Conservation (phyloP, 106 monocot genomes). For the Allium sativum region DNA sequence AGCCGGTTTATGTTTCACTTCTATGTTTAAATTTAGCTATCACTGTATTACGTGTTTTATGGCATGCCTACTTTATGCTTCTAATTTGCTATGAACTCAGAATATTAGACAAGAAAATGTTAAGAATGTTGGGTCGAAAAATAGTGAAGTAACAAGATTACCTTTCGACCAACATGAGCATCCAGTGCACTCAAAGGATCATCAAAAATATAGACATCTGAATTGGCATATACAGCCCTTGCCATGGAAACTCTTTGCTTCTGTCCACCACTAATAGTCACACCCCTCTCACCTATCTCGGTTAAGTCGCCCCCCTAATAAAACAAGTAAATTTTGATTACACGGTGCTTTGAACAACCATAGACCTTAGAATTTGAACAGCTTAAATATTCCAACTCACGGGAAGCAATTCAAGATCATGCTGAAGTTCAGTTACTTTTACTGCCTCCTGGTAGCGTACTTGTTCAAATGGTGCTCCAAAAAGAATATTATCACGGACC, state of each 20-base stretch:
- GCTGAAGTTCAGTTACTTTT: slow-evolving; percentile 68
- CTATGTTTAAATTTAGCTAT: no score
- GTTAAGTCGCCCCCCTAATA: slow-evolving; percentile 93
- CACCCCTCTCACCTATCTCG: slow-evolving; percentile 99
- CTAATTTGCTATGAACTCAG: no score
- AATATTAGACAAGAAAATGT: no score
- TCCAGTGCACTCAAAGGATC: slow-evolving; percentile 98
- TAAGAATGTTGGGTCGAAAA: not conserved
- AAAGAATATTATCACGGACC: slow-evolving; percentile 95
- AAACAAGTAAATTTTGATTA: slow-evolving; percentile 5
- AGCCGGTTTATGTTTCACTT: no score
- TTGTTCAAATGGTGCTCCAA: slow-evolving; percentile 78
- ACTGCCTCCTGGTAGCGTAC: slow-evolving; percentile 58
- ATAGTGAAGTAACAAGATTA: slow-evolving; percentile 11
- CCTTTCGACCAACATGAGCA: slow-evolving; percentile 99
- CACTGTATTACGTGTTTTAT: no score
- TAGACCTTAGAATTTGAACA: not conserved
- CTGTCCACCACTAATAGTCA: slow-evolving; percentile 98
- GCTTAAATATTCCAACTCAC: slow-evolving; percentile 30
- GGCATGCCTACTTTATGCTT: no score
- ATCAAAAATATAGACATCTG: slow-evolving; percentile 99
- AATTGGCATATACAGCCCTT: slow-evolving; percentile 92
- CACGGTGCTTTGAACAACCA: not conserved
- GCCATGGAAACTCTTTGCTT: slow-evolving; percentile 99
- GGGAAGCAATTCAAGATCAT: slow-evolving; percentile 88